A percentile compares a stretch with the other conserved stretches of the same genome.
Conservation (phyloP, 306 rosid species). For the Vigna hirtella region DNA sequence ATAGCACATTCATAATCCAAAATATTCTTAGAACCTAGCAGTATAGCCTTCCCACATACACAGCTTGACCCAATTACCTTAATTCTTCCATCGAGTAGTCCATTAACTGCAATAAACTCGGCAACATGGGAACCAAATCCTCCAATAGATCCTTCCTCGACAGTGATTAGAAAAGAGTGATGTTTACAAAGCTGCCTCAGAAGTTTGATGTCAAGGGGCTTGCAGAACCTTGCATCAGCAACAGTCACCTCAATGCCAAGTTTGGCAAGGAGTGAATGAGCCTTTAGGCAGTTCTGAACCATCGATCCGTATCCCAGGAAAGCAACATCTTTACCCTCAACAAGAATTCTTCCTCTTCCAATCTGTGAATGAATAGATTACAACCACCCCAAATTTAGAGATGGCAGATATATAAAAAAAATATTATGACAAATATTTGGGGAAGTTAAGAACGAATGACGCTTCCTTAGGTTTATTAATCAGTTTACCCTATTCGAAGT, state of each 20-base stretch:
- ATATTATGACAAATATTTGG: conserved; percentile 5
- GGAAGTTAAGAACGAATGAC: conserved; percentile 14
- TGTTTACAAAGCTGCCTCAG: conserved; percentile 79
- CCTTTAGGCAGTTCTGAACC: conserved; percentile 93
- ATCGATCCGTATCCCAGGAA: conserved; percentile 94
- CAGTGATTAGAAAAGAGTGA: conserved; percentile 83
- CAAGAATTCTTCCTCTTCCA: conserved; percentile 82
- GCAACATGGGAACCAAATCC: conserved; percentile 98
- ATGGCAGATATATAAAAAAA: conserved; percentile 13
- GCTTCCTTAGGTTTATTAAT: conserved; percentile 34
- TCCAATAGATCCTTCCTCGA: conserved; percentile 95
- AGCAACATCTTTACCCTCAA: conserved; percentile 87
- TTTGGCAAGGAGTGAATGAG: conserved; percentile 76
- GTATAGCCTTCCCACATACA: not conserved
- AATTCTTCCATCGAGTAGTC: conserved; percentile 77
- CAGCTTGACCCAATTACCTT: conserved; percentile 60
- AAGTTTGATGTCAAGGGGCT: conserved; percentile 89
- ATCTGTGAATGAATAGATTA: conserved; percentile 57
- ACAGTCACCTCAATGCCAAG: conserved; percentile 91
- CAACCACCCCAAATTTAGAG: conserved; percentile 24
- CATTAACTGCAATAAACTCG: conserved; percentile 85
- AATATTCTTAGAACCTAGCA: conserved; percentile 30
- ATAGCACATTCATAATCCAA: conserved; percentile 4
- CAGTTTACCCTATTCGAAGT: conserved; percentile 37
- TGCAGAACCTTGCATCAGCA: conserved; percentile 98